These are phyloP conservation scores for Davidsoniella eucalypti DNA, from an alignment of 2,329 filamentous ascomycete genomes.

Conservation along the genomic window DNA sequence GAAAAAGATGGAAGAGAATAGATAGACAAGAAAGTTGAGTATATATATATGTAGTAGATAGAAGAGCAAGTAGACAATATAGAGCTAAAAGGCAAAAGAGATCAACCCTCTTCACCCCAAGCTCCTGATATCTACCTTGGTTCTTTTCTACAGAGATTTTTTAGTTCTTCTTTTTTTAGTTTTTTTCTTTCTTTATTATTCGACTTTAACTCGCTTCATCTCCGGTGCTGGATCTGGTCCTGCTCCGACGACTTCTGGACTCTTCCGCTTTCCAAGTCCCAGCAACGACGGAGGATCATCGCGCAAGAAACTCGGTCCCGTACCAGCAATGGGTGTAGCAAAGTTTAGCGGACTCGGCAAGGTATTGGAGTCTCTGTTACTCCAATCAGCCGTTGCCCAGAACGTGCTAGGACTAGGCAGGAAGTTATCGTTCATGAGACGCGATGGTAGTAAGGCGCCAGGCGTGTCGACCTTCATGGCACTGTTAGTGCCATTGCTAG, in stretches of 20 bases:
- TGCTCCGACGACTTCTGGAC: slow-evolving; percentile 32
- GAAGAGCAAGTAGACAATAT: not conserved
- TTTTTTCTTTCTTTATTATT: slow-evolving; percentile 19
- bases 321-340: slow-evolving; percentile 57
- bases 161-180: not conserved
- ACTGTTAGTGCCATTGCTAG: slow-evolving; percentile 9
- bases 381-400: slow-evolving; percentile 63
- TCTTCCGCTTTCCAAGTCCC: slow-evolving; percentile 35
- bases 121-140: not conserved
- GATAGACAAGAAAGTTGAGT: slow-evolving; percentile 8
- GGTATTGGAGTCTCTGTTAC: slow-evolving; percentile 68
- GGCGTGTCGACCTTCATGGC: slow-evolving; percentile 45
- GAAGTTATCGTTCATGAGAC: slow-evolving; percentile 68
- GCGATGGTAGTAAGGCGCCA: slow-evolving; percentile 66
- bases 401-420: slow-evolving; percentile 84
- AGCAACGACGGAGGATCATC: slow-evolving; percentile 27
- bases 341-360: slow-evolving; percentile 87
- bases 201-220: slow-evolving; percentile 36
- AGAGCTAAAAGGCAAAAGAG: not conserved
- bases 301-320: slow-evolving; percentile 45
- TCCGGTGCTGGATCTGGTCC: slow-evolving; percentile 28
- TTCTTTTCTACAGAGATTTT: not conserved
- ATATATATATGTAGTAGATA: not conserved
- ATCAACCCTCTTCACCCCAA: not conserved
- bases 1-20: not conserved